phyloP scores from a whole-genome alignment of 1,284 basidiomycete genomes.

The Sphagnurus paluster region DNA sequence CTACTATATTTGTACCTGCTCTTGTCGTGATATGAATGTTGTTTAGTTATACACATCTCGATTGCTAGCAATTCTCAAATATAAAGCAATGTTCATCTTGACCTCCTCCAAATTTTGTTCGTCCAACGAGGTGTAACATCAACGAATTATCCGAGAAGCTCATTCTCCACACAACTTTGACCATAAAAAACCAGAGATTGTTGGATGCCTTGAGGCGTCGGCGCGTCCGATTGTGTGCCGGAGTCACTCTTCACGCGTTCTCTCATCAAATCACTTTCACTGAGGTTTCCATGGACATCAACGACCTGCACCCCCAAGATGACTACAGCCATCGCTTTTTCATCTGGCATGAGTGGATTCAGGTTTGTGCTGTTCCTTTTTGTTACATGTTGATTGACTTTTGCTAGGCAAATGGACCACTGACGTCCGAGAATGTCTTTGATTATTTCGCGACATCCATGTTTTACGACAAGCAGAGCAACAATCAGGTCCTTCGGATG shows the following conservation, averaged over 20 bases:
- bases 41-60: too few relatives aligned
- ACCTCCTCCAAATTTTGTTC: too few relatives aligned
- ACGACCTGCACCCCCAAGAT: conserved; percentile 74
- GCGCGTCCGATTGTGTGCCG: too few relatives aligned
- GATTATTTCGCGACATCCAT: conserved; percentile 85
- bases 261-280: neutral
- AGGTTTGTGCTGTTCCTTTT: conserved; percentile 45
- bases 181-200: too few relatives aligned
- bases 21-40: conserved; percentile 1
- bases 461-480: conserved; percentile 90
- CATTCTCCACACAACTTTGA: too few relatives aligned
- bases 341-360: conserved; percentile 87
- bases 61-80: too few relatives aligned
- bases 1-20: conserved; percentile 5
- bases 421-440: conserved; percentile 75
- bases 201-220: too few relatives aligned
- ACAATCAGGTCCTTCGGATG: conserved; percentile 87
- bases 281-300: conserved; percentile 53
- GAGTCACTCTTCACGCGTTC: too few relatives aligned
- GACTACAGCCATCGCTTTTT: conserved; percentile 80
- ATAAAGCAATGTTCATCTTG: too few relatives aligned
- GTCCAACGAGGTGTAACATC: too few relatives aligned
- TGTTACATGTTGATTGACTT: conserved; percentile 2
- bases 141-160: too few relatives aligned
- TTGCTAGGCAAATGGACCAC: conserved; percentile 69